Percentiles rank a stretch among this genome's conserved stretches.
These are phyloP conservation scores for Cyberlindnera samutprakarnensis DNA, from an alignment of 805 yeast genomes.

Conservation along the genomic window DNA sequence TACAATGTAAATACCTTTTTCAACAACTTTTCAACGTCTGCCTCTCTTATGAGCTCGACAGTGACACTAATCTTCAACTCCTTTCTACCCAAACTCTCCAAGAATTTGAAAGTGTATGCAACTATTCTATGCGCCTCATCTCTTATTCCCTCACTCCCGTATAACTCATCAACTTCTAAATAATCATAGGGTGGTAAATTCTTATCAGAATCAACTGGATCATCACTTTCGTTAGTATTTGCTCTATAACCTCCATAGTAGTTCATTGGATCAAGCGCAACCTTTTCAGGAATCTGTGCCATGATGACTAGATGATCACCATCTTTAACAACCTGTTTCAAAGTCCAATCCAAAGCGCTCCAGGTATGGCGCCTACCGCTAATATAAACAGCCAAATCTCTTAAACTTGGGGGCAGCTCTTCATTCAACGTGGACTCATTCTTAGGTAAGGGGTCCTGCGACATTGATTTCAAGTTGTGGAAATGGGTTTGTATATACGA, in stretches of 20 bases:
- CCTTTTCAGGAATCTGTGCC: slow-evolving; percentile 14
- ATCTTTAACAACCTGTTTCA: slow-evolving; percentile 14
- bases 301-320: slow-evolving; percentile 20
- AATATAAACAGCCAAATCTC: slow-evolving; percentile 18
- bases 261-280: slow-evolving; percentile 6
- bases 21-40: slow-evolving; percentile 7
- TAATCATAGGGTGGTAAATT: slow-evolving; percentile 6
- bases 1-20: slow-evolving; percentile 13
- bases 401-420: slow-evolving; percentile 11
- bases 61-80: slow-evolving; percentile 16
- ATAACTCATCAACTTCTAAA: slow-evolving; percentile 9
- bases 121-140: slow-evolving; percentile 9
- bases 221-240: slow-evolving; percentile 1
- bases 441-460: background rate
- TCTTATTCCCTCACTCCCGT: slow-evolving; percentile 8
- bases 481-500: slow-evolving; percentile 5
- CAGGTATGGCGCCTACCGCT: slow-evolving; percentile 20
- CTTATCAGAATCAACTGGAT: background rate
- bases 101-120: slow-evolving; percentile 9
- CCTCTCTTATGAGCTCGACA: slow-evolving; percentile 19
- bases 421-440: background rate
- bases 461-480: background rate
- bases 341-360: slow-evolving; percentile 18
- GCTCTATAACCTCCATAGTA: slow-evolving; percentile 1
- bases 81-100: slow-evolving; percentile 6